These are phyloP conservation scores for Rosa multiflora DNA, from an alignment of 306 rosid genomes.

Conservation along the genomic window DNA sequence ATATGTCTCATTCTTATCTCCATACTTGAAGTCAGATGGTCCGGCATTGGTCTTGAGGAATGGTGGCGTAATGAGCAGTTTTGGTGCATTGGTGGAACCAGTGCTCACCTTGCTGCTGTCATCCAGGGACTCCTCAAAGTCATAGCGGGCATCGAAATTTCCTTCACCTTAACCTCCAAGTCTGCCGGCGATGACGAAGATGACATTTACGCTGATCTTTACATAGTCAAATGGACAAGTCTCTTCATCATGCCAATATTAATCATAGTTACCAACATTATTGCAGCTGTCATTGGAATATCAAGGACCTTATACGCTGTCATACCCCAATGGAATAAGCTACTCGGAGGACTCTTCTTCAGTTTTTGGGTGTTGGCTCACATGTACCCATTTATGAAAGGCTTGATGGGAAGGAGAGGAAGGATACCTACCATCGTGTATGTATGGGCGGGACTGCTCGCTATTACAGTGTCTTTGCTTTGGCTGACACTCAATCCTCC, in stretches of 20 bases:
- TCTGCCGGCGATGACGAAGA: slow-evolving; percentile 58
- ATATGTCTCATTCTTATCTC: slow-evolving; percentile 61
- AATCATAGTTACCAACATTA: slow-evolving; percentile 51
- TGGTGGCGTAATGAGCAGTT: slow-evolving; percentile 90
- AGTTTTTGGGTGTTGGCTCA: slow-evolving; percentile 88
- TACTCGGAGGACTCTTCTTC: slow-evolving; percentile 64
- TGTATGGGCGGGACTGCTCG: slow-evolving; percentile 75
- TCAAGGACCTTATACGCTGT: slow-evolving; percentile 71
- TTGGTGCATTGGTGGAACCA: slow-evolving; percentile 86
- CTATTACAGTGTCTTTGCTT: slow-evolving; percentile 72
- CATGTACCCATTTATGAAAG: slow-evolving; percentile 87
- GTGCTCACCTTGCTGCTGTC: slow-evolving; percentile 83
- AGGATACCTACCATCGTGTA: slow-evolving; percentile 66
- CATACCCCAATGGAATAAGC: slow-evolving; percentile 74
- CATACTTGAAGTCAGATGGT: slow-evolving; percentile 81
- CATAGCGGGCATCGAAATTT: slow-evolving; percentile 68
- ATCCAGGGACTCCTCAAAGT: slow-evolving; percentile 71
- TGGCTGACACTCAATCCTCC: slow-evolving; percentile 69
- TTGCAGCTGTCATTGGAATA: slow-evolving; percentile 57
- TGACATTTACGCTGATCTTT: slow-evolving; percentile 65
- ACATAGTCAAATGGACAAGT: slow-evolving; percentile 81
- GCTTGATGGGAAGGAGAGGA: slow-evolving; percentile 90
- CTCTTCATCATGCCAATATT: slow-evolving; percentile 69
- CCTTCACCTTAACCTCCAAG: slow-evolving; percentile 67
- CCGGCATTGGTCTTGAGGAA: slow-evolving; percentile 75